Conservation (phyloP, 2,329 filamentous ascomycete genomes). For the Xylaria sp. region DNA sequence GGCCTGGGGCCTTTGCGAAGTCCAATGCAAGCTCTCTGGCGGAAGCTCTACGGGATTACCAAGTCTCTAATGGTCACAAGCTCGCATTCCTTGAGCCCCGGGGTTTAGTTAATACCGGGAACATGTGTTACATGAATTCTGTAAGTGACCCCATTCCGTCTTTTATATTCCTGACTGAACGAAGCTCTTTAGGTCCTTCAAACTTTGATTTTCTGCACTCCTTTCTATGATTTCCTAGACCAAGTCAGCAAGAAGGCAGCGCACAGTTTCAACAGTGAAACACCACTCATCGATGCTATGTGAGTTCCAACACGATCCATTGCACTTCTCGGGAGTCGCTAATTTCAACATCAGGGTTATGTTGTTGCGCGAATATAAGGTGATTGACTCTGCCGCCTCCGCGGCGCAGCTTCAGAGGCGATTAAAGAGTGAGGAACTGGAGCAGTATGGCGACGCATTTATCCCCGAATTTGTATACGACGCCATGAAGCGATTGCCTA, state of each 20-base stretch:
- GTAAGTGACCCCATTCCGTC: slow-evolving; percentile 64
- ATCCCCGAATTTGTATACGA: slow-evolving; percentile 96
- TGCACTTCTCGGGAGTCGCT: slow-evolving; percentile 1
- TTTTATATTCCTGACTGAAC: background rate
- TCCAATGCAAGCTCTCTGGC: slow-evolving; percentile 53
- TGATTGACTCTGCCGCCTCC: slow-evolving; percentile 81
- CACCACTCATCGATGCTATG: slow-evolving; percentile 93
- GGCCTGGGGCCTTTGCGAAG: slow-evolving; percentile 55
- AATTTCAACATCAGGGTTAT: slow-evolving; percentile 74
- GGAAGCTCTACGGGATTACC: slow-evolving; percentile 80
- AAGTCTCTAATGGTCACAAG: slow-evolving; percentile 71
- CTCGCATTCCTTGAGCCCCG: slow-evolving; percentile 89
- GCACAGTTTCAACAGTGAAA: slow-evolving; percentile 95
- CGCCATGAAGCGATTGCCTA: slow-evolving; percentile 84
- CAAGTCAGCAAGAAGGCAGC: slow-evolving; percentile 84
- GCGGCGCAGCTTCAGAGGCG: slow-evolving; percentile 77
- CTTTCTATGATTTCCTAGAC: slow-evolving; percentile 94
- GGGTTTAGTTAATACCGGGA: slow-evolving; percentile 94
- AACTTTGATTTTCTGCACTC: slow-evolving; percentile 91
- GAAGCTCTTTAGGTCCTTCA: slow-evolving; percentile 81
- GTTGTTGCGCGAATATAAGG: slow-evolving; percentile 92
- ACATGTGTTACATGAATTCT: slow-evolving; percentile 99
- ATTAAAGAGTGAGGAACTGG: slow-evolving; percentile 84
- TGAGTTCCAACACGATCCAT: slow-evolving; percentile 59
- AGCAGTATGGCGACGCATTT: slow-evolving; percentile 90